A percentile compares a stretch with the other conserved stretches of the same genome.
Evolutionary conservation across 75 land plant genomes (phyloP).

Genomic region (Picea sitchensis): DNA sequence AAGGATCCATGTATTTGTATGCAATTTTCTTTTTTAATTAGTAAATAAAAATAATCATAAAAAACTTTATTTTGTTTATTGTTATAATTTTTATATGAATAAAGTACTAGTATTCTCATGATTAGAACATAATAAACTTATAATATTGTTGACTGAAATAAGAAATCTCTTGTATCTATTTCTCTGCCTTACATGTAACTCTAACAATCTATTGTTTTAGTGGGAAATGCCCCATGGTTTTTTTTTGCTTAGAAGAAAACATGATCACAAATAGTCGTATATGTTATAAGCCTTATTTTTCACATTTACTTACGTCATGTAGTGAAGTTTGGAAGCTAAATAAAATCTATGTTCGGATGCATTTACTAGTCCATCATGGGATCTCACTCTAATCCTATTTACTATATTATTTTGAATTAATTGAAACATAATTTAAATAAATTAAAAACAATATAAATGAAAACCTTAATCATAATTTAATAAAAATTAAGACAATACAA

Average conservation of each 20-base stretch:
- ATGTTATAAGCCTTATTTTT: not conserved
- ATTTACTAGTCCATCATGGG: not conserved
- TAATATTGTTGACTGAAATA: too few relatives aligned
- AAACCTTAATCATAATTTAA: too few relatives aligned
- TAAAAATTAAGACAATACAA: too few relatives aligned
- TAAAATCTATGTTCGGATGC: not conserved
- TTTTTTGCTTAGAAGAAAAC: not conserved
- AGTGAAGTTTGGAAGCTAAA: not conserved
- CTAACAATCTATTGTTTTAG: not conserved
- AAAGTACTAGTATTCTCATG: not conserved
- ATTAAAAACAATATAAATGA: too few relatives aligned
- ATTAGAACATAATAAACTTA: not conserved
- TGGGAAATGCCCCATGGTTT: not conserved
- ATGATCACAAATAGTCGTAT: not conserved
- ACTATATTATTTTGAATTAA: not conserved
- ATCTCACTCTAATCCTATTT: not conserved
- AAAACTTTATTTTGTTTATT: too few relatives aligned
- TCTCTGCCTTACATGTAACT: not conserved
- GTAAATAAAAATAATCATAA: too few relatives aligned
- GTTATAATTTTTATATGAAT: too few relatives aligned
- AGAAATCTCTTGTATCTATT: not conserved
- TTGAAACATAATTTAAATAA: too few relatives aligned
- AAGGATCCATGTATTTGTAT: too few relatives aligned
- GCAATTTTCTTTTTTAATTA: too few relatives aligned
- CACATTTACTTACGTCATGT: not conserved